These are phyloP conservation scores for Phyllosticta citriasiana DNA, from an alignment of 2,329 filamentous ascomycete genomes.

Conservation along the genomic window DNA sequence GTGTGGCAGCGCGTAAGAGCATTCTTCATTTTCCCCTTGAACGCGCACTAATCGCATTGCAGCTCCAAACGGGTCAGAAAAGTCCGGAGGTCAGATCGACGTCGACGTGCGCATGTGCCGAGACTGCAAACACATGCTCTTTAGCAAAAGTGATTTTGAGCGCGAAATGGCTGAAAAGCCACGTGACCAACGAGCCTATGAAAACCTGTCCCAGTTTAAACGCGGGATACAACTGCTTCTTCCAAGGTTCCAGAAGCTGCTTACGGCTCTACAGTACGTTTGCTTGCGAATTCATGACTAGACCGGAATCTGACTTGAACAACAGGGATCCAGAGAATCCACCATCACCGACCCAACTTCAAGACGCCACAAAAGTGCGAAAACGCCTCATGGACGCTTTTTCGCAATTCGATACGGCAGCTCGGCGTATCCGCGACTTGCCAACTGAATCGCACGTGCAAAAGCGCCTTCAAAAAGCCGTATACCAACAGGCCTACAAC, in stretches of 20 bases:
- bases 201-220: slow-evolving; percentile 78
- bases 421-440: slow-evolving; percentile 70
- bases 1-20: slow-evolving; percentile 54
- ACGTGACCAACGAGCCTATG: slow-evolving; percentile 69
- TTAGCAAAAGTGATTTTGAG: slow-evolving; percentile 67
- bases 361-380: slow-evolving; percentile 81
- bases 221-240: slow-evolving; percentile 72
- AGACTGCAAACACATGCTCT: slow-evolving; percentile 67
- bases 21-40: slow-evolving; percentile 3
- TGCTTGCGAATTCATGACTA: background rate
- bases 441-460: slow-evolving; percentile 64
- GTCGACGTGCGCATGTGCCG: slow-evolving; percentile 87
- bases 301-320: background rate
- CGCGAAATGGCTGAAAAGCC: slow-evolving; percentile 58
- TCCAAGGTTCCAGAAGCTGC: slow-evolving; percentile 71
- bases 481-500: slow-evolving; percentile 70
- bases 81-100: slow-evolving; percentile 47
- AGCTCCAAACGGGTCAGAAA: slow-evolving; percentile 27
- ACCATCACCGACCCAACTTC: slow-evolving; percentile 59
- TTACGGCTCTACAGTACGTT: slow-evolving; percentile 57
- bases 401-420: slow-evolving; percentile 74
- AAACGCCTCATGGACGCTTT: slow-evolving; percentile 84
- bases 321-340: slow-evolving; percentile 50
- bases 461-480: slow-evolving; percentile 63
- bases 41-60: slow-evolving; percentile 8